Percentiles rank a stretch among this genome's conserved stretches.
phyloP scores from a whole-genome alignment of 257 asterid genomes.

The Penstemon eatonii region DNA sequence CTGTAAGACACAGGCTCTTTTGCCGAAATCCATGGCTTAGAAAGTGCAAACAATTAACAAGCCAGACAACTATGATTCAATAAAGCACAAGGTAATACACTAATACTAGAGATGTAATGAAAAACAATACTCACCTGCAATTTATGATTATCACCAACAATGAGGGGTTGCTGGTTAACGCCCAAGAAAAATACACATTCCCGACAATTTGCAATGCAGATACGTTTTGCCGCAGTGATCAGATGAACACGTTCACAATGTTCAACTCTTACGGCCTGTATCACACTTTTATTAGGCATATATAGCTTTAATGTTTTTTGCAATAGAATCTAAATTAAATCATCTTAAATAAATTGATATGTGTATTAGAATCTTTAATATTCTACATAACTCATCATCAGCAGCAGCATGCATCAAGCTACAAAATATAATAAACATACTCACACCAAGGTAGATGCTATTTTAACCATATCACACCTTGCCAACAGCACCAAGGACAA shows the following conservation, averaged over 20 bases:
- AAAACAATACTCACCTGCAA: constrained; percentile 63
- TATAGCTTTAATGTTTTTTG: neutral
- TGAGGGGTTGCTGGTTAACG: constrained; percentile 83
- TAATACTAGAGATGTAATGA: constrained; percentile 16
- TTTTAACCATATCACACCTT: constrained; percentile 51
- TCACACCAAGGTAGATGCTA: constrained; percentile 18
- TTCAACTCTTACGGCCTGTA: constrained; percentile 91
- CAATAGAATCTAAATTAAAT: constrained; percentile 19
- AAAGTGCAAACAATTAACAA: neutral
- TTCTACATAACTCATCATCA: constrained; percentile 11
- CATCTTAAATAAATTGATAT: constrained; percentile 21
- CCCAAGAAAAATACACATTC: constrained; percentile 94
- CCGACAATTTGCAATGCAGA: constrained; percentile 92
- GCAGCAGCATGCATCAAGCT: constrained; percentile 21
- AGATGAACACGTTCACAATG: constrained; percentile 98
- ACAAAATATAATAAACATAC: constrained; percentile 2
- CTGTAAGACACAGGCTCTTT: constrained; percentile 2
- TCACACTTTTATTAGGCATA: constrained; percentile 22
- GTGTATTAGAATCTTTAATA: neutral
- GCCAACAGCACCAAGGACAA: constrained; percentile 95
- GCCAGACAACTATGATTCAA: neutral
- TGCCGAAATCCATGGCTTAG: neutral
- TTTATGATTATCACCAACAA: constrained; percentile 98
- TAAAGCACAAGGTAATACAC: neutral
- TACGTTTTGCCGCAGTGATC: constrained; percentile 84